phyloP scores from a whole-genome alignment of 169 alveolate species.

The Plasmodium inui region DNA sequence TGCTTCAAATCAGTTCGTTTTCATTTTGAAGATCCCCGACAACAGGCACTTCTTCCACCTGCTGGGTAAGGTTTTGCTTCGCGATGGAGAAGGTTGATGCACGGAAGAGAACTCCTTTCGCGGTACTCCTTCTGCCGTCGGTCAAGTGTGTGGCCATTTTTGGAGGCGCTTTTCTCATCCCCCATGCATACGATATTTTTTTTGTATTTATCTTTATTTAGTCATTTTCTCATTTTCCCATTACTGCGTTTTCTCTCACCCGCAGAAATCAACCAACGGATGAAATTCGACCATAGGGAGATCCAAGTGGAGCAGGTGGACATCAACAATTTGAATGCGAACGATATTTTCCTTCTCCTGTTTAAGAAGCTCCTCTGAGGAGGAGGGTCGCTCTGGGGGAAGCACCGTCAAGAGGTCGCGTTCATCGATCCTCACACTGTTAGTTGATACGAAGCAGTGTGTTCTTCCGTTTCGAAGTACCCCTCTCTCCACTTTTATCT shows the following conservation, averaged over 20 bases:
- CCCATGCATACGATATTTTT: neutral
- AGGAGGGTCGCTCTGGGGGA: neutral
- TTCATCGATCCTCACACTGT: neutral
- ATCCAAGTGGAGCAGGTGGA: slow-evolving; percentile 45
- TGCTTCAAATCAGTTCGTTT: neutral
- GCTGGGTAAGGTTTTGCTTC: slow-evolving; percentile 39
- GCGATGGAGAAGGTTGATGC: neutral
- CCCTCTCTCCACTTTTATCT: neutral
- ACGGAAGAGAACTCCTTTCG: neutral
- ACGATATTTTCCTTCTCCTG: slow-evolving; percentile 63
- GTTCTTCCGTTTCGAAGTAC: neutral
- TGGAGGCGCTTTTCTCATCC: neutral
- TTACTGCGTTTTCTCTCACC: neutral
- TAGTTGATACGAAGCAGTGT: neutral
- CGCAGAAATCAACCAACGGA: slow-evolving; percentile 32
- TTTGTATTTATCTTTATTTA: too few species aligned
- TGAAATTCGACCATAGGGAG: slow-evolving; percentile 33
- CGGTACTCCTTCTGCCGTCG: too few species aligned
- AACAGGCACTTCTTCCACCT: slow-evolving; percentile 28
- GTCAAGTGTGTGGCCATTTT: neutral
- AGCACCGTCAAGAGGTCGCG: neutral
- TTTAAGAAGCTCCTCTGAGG: slow-evolving; percentile 32
- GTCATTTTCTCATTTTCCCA: neutral
- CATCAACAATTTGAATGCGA: slow-evolving; percentile 56
- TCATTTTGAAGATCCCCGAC: slow-evolving; percentile 23